Conservation (phyloP, 1,139 yeast genomes). For the Suhomyces panamericanus region DNA sequence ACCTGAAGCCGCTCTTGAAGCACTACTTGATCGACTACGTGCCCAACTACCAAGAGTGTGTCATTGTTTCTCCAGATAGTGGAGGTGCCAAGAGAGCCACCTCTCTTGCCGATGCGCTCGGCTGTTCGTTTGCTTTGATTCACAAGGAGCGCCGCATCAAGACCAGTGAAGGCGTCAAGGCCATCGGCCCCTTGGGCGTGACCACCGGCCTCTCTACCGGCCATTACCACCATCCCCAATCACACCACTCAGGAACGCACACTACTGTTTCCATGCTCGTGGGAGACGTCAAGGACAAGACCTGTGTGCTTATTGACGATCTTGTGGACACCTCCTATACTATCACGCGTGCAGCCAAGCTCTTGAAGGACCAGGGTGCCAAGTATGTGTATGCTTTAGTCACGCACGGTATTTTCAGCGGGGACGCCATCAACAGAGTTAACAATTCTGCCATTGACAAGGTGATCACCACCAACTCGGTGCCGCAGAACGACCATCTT, state of each 20-base stretch:
- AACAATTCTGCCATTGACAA: conserved; percentile 73
- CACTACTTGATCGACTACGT: conserved; percentile 74
- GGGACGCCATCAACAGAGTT: conserved; percentile 81
- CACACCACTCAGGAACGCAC: conserved; percentile 7
- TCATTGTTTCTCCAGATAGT: conserved; percentile 92
- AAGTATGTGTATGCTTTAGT: conserved; percentile 80
- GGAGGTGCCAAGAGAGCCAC: conserved; percentile 98
- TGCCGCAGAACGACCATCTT: conserved; percentile 71
- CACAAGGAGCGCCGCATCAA: conserved; percentile 86
- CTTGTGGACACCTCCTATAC: conserved; percentile 93
- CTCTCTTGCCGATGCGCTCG: conserved; percentile 85
- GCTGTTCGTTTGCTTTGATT: conserved; percentile 88
- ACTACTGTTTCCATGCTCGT: conserved; percentile 69
- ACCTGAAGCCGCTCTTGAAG: conserved; percentile 80
- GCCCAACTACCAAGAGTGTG: conserved; percentile 74
- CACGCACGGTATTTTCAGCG: conserved; percentile 92
- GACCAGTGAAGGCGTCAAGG: conserved; percentile 22
- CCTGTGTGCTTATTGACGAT: conserved; percentile 88
- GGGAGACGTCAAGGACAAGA: conserved; percentile 84
- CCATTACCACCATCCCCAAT: conserved; percentile 1
- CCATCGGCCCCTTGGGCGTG: conserved; percentile 10
- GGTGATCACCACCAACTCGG: conserved; percentile 87
- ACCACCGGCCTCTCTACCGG: conserved; percentile 6
- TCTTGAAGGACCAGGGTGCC: conserved; percentile 93
- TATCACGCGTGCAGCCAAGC: conserved; percentile 85